phyloP scores from a whole-genome alignment of 495 filamentous ascomycete species.

The Penicillium simplicissimum region DNA sequence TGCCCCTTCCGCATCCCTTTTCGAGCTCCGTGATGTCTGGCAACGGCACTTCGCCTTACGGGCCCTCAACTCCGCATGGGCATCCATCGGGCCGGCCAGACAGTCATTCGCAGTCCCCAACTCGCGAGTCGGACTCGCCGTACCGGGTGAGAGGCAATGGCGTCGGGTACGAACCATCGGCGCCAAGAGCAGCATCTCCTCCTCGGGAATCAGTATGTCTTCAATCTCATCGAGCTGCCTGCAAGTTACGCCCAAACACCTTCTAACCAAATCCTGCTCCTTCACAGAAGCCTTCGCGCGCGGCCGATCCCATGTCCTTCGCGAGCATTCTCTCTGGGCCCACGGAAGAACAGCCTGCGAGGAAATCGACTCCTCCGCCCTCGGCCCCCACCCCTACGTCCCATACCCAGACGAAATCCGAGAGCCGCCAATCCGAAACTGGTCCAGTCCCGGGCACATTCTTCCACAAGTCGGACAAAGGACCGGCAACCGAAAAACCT shows the following conservation, averaged over 20 bases:
- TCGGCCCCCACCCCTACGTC: constrained; percentile 27
- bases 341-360: constrained; percentile 58
- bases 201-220: constrained; percentile 44
- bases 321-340: constrained; percentile 83
- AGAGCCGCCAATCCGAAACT: constrained; percentile 25
- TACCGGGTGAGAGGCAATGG: constrained; percentile 38
- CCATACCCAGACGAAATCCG: constrained; percentile 15
- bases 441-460: constrained; percentile 28
- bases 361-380: constrained; percentile 37
- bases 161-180: constrained; percentile 32
- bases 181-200: constrained; percentile 36
- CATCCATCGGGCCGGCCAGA: constrained; percentile 47
- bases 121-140: constrained; percentile 42
- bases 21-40: constrained; percentile 40
- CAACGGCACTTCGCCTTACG: constrained; percentile 45
- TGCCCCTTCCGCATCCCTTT: constrained; percentile 46
- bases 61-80: constrained; percentile 44
- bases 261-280: constrained; percentile 5
- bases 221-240: neutral
- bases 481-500: constrained; percentile 26
- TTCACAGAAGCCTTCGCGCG: constrained; percentile 60
- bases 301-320: constrained; percentile 86
- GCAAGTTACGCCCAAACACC: neutral
- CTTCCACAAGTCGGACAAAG: constrained; percentile 36
- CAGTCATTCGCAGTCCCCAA: constrained; percentile 47